phyloP scores from a whole-genome alignment of 179 eudicot genomes.

The Spinacia oleracea region DNA sequence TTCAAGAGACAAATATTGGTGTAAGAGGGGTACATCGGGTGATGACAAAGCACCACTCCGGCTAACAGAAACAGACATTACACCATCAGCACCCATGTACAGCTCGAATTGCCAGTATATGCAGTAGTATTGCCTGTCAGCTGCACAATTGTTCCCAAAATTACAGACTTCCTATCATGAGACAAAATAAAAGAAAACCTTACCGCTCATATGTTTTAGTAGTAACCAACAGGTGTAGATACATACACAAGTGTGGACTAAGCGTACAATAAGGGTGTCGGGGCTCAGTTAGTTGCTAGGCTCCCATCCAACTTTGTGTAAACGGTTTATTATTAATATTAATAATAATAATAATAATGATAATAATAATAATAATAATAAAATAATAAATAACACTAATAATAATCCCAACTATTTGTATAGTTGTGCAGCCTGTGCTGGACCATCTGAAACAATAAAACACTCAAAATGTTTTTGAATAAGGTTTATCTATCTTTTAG shows the following conservation, averaged over 20 bases:
- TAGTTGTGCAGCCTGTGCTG: not conserved
- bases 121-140: not conserved
- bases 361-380: too few relatives aligned
- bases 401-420: not conserved
- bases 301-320: too few relatives aligned
- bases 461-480: not conserved
- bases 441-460: not conserved
- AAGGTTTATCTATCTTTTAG: not conserved
- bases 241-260: not conserved
- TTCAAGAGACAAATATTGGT: constrained; percentile 41
- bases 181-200: constrained; percentile 1
- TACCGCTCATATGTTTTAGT: not conserved
- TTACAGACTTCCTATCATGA: constrained; percentile 19
- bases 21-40: constrained; percentile 32
- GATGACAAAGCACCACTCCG: constrained; percentile 32
- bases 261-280: too few relatives aligned
- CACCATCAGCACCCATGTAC: constrained; percentile 43
- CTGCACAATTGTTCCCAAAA: not conserved
- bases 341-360: too few relatives aligned
- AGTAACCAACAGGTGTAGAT: not conserved
- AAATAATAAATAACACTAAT: not conserved
- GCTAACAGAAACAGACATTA: constrained; percentile 31
- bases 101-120: constrained; percentile 10
- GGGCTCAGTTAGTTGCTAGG: too few relatives aligned
- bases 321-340: too few relatives aligned